Conservation (phyloP, 176 grass and related monocot genomes). For the Areca catechu region DNA sequence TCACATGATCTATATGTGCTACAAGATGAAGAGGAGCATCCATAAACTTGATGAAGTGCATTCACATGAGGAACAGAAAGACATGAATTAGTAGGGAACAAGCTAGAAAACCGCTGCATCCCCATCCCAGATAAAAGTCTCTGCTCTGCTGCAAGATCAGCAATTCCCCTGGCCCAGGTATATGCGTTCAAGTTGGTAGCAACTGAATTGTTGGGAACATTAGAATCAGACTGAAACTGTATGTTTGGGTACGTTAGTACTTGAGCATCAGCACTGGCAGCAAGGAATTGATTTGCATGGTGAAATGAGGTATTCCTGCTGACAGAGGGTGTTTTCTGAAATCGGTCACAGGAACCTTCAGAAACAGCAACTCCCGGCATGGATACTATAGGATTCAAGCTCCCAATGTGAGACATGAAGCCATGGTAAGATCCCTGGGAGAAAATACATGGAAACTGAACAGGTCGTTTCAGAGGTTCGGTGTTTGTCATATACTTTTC, state of each 20-base stretch:
- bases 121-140: conserved; percentile 9
- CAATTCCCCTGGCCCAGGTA: conserved; percentile 6
- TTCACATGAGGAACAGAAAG: conserved; percentile 3
- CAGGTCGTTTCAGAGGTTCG: conserved; percentile 20
- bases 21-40: conserved; percentile 5
- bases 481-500: conserved; percentile 12
- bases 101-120: not conserved
- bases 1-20: not conserved
- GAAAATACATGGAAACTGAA: conserved; percentile 27
- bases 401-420: conserved; percentile 20
- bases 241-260: conserved; percentile 17
- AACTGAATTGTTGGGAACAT: conserved; percentile 14
- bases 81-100: not conserved
- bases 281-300: not conserved
- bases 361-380: conserved; percentile 47
- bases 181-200: conserved; percentile 9
- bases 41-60: conserved; percentile 12
- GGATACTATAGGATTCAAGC: conserved; percentile 37
- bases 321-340: not conserved
- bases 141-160: conserved; percentile 28
- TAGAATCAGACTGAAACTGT: conserved; percentile 16
- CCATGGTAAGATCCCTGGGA: conserved; percentile 24
- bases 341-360: conserved; percentile 23
- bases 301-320: conserved; percentile 22
- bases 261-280: conserved; percentile 22